These are phyloP conservation scores for Trichosphaerium sp. DNA, from an alignment of 78 protist species.

Conservation along the genomic window DNA sequence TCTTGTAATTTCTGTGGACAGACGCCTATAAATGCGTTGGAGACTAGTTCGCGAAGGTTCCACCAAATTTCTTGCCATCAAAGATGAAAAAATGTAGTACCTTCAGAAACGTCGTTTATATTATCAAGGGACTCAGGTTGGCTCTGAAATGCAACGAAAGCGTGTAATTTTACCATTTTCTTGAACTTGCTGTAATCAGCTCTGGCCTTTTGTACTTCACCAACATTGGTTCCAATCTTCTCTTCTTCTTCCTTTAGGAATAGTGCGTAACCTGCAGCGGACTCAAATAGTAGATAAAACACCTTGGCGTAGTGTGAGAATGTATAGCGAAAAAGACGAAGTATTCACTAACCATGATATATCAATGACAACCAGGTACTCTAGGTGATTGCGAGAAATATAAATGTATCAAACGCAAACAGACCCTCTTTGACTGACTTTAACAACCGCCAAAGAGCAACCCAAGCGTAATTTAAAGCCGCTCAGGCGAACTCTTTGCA, in stretches of 20 bases:
- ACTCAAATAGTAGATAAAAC: conserved; percentile 63
- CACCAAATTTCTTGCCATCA: background rate
- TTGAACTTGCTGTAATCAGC: conserved; percentile 50
- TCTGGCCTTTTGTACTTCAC: conserved; percentile 33
- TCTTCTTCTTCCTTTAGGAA: conserved; percentile 54
- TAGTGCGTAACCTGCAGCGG: conserved; percentile 78
- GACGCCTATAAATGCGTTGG: conserved; percentile 10
- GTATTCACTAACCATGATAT: too few relatives aligned
- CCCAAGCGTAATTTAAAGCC: too few relatives aligned
- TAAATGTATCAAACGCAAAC: background rate
- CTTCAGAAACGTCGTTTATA: conserved; percentile 76
- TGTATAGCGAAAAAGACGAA: background rate
- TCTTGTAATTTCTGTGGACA: background rate
- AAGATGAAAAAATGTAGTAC: conserved; percentile 13
- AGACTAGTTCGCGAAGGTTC: background rate
- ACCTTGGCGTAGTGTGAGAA: background rate
- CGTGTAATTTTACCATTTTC: conserved; percentile 43
- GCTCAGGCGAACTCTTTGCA: too few relatives aligned
- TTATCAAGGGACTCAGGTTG: conserved; percentile 83
- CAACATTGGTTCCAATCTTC: conserved; percentile 50
- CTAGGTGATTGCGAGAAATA: background rate
- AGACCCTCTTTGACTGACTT: background rate
- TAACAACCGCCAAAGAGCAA: background rate
- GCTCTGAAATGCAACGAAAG: conserved; percentile 69
- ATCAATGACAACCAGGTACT: background rate